Base-by-base conservation (phyloP, 176 grass and related monocot genomes). In the Aegilops speltoides region DNA sequence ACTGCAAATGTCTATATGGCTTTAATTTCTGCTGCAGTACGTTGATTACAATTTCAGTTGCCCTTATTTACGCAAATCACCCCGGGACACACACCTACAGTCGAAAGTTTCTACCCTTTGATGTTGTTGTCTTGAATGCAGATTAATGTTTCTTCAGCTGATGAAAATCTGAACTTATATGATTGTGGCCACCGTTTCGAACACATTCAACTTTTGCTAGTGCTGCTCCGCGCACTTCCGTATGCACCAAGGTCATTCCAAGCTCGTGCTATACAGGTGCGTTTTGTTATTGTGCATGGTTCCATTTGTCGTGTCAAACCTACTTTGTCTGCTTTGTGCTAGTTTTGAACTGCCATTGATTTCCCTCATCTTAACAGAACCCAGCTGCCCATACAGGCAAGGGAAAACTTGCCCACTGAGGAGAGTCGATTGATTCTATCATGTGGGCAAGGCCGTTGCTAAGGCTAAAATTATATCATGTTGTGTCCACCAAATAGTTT, bases 191-290 rank as follows among this genome's bases (percentile, higher is more conserved):
- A 96, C 72, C 90, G 92, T 28, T 98, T 98, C 88, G 93, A 98
- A 89, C 92, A 98, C 85, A 87, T 94, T 50, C 93, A 93, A 87
- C 88, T 98, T 90, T 83, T 98, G 74, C 65, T 96, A 65, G 91
- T 98, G 16, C 90, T 98, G 40, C 96, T 98, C 60, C 81, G 96
- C 15, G 87, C 93, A 0, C 91, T 98, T 88, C 93, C 96, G 38
- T 96, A 94, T 91, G 93, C 96, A 82, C 91, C 93, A 75, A 94
- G 96, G 87, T 86, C 90, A 77, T 98, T 98, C 84, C 95, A 96
- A 84, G 89, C 87, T 98, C 92, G 96, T 64, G 96, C 93, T 82
- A 96, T 98, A 91, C 96, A 98, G 96, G 96, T 98, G 84, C 68
- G 82, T 72, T 87, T 83, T 74, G 10, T 64, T 71, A 79, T 83